Percentiles rank a stretch among this genome's conserved stretches.
Conservation (phyloP, 768 basidiomycete genomes). For the Mycena polygramma region DNA sequence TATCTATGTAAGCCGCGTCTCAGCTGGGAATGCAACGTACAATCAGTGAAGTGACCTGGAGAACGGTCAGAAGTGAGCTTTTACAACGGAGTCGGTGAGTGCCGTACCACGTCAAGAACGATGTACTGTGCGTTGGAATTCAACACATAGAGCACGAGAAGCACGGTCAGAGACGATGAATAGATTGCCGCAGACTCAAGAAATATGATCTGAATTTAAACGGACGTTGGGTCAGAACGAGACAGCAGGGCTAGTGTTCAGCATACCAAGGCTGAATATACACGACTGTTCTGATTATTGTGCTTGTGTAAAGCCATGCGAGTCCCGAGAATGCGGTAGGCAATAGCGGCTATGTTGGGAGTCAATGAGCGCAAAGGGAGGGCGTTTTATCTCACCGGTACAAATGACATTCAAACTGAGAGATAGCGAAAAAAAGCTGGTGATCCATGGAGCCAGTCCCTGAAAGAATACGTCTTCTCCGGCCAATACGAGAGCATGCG, state of each 20-base stretch:
- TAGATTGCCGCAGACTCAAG: slow-evolving; percentile 32
- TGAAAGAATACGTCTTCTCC: neutral
- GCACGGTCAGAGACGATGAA: slow-evolving; percentile 12
- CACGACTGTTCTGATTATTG: neutral
- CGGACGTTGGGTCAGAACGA: too few relatives aligned
- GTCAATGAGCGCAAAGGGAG: too few relatives aligned
- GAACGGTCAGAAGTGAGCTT: neutral
- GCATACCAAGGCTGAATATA: slow-evolving; percentile 25
- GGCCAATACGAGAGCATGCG: neutral
- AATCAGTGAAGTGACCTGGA: slow-evolving; percentile 12
- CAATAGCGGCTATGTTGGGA: too few relatives aligned
- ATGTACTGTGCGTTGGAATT: slow-evolving; percentile 20
- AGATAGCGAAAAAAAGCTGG: slow-evolving; percentile 15
- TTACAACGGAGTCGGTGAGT: neutral
- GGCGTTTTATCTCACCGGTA: too few relatives aligned
- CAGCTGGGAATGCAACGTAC: neutral
- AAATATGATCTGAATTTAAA: slow-evolving; percentile 18
- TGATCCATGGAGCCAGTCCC: neutral
- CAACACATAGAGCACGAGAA: slow-evolving; percentile 1
- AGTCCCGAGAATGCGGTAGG: slow-evolving; percentile 21
- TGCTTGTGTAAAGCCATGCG: slow-evolving; percentile 12
- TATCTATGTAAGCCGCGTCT: neutral
- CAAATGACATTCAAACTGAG: slow-evolving; percentile 3
- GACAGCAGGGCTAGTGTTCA: neutral
- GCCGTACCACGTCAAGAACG: slow-evolving; percentile 14